phyloP scores from a whole-genome alignment of 352 stramenopile genomes.

The Globisporangium rhizosaccharum region DNA sequence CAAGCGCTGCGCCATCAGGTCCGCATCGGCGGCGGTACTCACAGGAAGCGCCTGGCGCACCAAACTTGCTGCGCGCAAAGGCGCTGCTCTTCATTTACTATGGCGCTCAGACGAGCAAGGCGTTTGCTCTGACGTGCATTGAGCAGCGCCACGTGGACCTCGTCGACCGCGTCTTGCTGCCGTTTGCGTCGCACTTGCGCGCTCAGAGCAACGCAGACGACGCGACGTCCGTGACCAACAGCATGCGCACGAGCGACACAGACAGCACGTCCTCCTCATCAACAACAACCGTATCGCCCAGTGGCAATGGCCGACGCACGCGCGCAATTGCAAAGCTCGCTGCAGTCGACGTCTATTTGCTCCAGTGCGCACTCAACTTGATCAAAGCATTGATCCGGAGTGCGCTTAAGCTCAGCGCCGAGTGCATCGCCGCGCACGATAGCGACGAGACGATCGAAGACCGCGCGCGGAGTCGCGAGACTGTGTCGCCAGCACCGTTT shows the following conservation, averaged over 20 bases:
- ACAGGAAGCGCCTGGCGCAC: conserved; percentile 9
- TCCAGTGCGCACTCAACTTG: conserved; percentile 58
- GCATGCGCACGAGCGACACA: not conserved
- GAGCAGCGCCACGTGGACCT: conserved; percentile 21
- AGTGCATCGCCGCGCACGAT: conserved; percentile 44
- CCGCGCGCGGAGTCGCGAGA: conserved; percentile 10
- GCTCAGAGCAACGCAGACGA: not conserved
- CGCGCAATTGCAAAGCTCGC: not conserved
- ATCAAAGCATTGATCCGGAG: conserved; percentile 51
- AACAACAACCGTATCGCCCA: not conserved
- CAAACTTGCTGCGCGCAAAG: conserved; percentile 53
- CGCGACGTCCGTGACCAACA: conserved; percentile 2
- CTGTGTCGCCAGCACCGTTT: conserved; percentile 44
- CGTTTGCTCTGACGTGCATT: conserved; percentile 39
- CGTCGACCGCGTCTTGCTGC: conserved; percentile 26
- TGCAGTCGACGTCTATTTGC: conserved; percentile 37
- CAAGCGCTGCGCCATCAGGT: not conserved
- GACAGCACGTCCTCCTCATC: not conserved
- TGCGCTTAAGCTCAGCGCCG: conserved; percentile 56
- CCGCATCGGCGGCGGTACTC: conserved; percentile 13
- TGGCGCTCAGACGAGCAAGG: conserved; percentile 37
- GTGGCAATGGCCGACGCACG: not conserved
- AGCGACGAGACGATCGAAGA: conserved; percentile 20
- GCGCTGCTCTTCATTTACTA: conserved; percentile 58
- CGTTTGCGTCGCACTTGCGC: conserved; percentile 21